phyloP scores from a whole-genome alignment of 2,329 filamentous ascomycete genomes.

The Neoarthrinium moseri region DNA sequence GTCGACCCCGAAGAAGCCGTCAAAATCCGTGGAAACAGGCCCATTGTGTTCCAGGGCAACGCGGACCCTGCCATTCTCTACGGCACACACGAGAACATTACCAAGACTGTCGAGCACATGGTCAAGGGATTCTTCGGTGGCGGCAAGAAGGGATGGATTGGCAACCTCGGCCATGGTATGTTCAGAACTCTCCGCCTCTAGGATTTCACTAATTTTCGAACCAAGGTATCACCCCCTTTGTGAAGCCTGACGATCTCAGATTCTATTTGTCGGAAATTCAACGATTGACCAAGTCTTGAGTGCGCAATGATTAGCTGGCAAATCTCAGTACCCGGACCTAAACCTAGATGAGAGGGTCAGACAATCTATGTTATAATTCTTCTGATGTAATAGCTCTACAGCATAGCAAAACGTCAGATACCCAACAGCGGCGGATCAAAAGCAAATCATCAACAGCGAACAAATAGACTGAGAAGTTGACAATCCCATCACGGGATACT shows the following conservation, averaged over 20 bases:
- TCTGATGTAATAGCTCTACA: too few species aligned
- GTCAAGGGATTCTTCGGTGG: slow-evolving; percentile 83
- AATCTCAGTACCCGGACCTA: too few species aligned
- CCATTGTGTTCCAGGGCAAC: slow-evolving; percentile 85
- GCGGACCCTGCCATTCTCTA: slow-evolving; percentile 93
- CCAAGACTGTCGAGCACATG: slow-evolving; percentile 79
- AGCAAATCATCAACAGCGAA: too few species aligned
- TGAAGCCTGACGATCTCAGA: slow-evolving; percentile 88
- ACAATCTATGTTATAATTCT: too few species aligned
- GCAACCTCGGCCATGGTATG: slow-evolving; percentile 91
- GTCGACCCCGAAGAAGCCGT: slow-evolving; percentile 85
- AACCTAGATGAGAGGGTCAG: too few species aligned
- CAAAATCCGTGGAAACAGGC: slow-evolving; percentile 72
- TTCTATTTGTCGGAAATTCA: slow-evolving; percentile 96
- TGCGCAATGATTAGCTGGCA: too few species aligned
- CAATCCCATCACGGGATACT: too few species aligned
- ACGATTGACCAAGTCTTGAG: slow-evolving; percentile 53
- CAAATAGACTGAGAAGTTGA: too few species aligned
- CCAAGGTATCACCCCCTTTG: slow-evolving; percentile 85
- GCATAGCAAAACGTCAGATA: too few species aligned
- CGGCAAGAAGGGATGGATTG: slow-evolving; percentile 88
- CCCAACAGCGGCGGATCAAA: too few species aligned
- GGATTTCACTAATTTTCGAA: neutral
- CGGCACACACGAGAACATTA: slow-evolving; percentile 78
- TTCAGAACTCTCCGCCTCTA: slow-evolving; percentile 10